These are phyloP conservation scores for Edaphochlamys debaryana DNA, from an alignment of 139 green algal species.

Conservation along the genomic window DNA sequence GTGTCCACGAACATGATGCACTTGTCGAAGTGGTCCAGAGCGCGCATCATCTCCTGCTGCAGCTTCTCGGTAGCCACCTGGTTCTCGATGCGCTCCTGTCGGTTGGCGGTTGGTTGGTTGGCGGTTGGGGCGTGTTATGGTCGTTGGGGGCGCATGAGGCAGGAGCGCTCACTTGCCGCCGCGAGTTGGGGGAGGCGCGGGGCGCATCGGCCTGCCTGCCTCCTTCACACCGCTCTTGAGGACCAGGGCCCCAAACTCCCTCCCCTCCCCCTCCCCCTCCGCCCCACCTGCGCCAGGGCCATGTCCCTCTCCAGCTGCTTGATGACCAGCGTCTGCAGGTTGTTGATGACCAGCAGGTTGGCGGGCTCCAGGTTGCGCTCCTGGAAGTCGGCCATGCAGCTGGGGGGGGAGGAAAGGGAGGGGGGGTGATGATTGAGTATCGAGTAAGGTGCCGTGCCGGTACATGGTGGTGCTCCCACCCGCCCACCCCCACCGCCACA, in stretches of 20 bases:
- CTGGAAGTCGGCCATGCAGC: conserved; percentile 41
- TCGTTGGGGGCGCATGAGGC: neutral
- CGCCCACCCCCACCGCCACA: too few relatives aligned
- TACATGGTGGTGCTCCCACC: too few relatives aligned
- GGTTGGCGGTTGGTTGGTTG: too few relatives aligned
- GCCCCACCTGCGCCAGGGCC: conserved; percentile 12
- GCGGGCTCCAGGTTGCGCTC: conserved; percentile 23
- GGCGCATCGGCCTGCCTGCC: too few relatives aligned
- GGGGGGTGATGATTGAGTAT: too few relatives aligned
- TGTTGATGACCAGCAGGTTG: conserved; percentile 46
- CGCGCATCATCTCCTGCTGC: conserved; percentile 48
- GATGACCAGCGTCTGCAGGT: conserved; percentile 46
- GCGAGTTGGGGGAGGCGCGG: too few relatives aligned
- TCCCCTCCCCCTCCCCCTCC: too few relatives aligned
- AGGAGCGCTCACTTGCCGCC: too few relatives aligned
- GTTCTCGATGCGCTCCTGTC: conserved; percentile 24
- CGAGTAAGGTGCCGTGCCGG: too few relatives aligned
- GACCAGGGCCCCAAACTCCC: too few relatives aligned
- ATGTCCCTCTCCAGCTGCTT: conserved; percentile 45
- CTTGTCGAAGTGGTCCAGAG: conserved; percentile 46
- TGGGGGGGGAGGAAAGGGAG: neutral
- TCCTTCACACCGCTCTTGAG: too few relatives aligned
- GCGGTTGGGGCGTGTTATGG: too few relatives aligned
- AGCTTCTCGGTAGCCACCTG: conserved; percentile 29
- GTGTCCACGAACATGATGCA: conserved; percentile 50